These are phyloP conservation scores for Diplosphaera chodatii DNA, from an alignment of 139 green algal species.

Conservation along the genomic window DNA sequence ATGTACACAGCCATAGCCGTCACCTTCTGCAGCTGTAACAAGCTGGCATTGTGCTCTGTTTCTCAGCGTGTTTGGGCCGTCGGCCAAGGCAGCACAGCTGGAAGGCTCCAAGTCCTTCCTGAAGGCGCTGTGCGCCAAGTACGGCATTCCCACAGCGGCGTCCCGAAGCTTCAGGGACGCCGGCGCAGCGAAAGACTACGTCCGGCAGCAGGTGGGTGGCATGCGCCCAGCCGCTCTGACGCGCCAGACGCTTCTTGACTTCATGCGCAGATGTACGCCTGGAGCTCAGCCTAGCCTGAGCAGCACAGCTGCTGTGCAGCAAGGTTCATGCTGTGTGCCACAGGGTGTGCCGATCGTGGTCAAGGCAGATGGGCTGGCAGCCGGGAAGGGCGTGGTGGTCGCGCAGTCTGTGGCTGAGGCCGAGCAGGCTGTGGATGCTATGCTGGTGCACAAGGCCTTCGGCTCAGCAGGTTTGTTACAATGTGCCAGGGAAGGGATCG, in stretches of 20 bases:
- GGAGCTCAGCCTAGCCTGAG: too few relatives aligned
- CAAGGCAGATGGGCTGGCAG: slow-evolving; percentile 82
- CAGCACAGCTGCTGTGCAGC: too few relatives aligned
- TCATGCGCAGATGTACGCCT: too few relatives aligned
- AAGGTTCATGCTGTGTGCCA: too few relatives aligned
- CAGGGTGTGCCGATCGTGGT: too few relatives aligned
- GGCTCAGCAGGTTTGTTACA: slow-evolving; percentile 60
- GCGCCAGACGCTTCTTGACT: too few relatives aligned
- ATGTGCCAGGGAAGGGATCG: too few relatives aligned
- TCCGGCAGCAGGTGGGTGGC: slow-evolving; percentile 54
- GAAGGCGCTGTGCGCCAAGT: slow-evolving; percentile 88
- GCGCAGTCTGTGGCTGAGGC: slow-evolving; percentile 72
- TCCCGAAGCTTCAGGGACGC: slow-evolving; percentile 79
- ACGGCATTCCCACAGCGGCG: slow-evolving; percentile 87
- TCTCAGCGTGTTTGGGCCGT: slow-evolving; percentile 78
- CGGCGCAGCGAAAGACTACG: slow-evolving; percentile 66
- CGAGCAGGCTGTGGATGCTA: slow-evolving; percentile 74
- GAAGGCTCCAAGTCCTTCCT: slow-evolving; percentile 96
- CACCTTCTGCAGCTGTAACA: too few relatives aligned
- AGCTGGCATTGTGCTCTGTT: neutral
- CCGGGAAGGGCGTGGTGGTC: slow-evolving; percentile 91
- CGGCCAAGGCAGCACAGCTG: slow-evolving; percentile 71
- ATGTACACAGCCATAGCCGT: too few relatives aligned
- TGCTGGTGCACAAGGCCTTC: slow-evolving; percentile 76
- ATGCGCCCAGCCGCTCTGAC: too few relatives aligned